A percentile compares a stretch with the other conserved stretches of the same genome.
phyloP scores from a whole-genome alignment of 768 basidiomycete species.

The Pleurotus giganteus region DNA sequence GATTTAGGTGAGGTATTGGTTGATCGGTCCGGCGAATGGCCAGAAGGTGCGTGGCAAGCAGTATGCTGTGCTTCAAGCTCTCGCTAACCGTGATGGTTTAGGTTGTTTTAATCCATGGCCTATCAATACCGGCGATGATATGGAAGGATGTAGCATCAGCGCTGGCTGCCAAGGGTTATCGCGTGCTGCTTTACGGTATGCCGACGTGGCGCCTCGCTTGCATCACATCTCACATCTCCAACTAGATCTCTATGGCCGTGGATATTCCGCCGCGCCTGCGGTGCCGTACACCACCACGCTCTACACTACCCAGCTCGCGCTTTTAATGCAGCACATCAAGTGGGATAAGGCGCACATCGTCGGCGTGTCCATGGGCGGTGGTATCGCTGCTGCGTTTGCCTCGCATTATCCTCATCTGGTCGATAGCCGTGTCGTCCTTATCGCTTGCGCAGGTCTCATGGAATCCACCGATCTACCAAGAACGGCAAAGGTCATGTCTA shows the following conservation, averaged over 20 bases:
- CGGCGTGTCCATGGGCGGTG: conserved; percentile 83
- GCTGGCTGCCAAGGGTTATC: conserved; percentile 62
- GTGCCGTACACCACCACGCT: conserved; percentile 63
- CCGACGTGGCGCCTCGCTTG: neutral
- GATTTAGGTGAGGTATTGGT: conserved; percentile 69
- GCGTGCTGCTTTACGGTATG: conserved; percentile 74
- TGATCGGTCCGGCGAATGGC: conserved; percentile 68
- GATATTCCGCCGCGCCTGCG: conserved; percentile 79
- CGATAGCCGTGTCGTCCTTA: conserved; percentile 58
- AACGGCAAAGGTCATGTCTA: conserved; percentile 76
- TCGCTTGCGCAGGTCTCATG: conserved; percentile 70
- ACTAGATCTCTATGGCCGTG: conserved; percentile 76
- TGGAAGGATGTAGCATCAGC: conserved; percentile 75
- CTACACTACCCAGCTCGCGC: conserved; percentile 76
- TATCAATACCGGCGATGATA: conserved; percentile 73
- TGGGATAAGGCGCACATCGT: conserved; percentile 68
- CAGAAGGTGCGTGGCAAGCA: conserved; percentile 46
- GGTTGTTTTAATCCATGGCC: conserved; percentile 77
- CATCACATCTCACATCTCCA: neutral
- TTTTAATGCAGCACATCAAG: conserved; percentile 74
- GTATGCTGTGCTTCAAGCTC: conserved; percentile 3
- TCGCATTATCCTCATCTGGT: conserved; percentile 72
- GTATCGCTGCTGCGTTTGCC: conserved; percentile 67
- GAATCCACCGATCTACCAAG: conserved; percentile 70
- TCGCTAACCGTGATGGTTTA: too few relatives aligned